Conservation (phyloP, 1,139 yeast species). For the Kodamaea alishanica region DNA sequence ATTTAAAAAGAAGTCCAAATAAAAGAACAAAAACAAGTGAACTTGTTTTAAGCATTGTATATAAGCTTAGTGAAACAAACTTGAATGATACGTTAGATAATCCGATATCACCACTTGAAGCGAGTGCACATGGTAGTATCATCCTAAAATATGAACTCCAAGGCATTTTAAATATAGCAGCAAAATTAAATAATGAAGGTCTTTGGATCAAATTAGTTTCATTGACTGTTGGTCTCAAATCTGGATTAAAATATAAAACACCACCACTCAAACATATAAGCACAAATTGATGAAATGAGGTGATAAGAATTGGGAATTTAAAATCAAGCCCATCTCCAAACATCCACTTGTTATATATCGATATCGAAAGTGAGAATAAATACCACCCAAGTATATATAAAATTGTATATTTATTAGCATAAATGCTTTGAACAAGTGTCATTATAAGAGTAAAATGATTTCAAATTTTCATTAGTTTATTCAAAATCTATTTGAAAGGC, state of each 20-base stretch:
- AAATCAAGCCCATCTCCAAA: conserved; percentile 74
- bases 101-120: conserved; percentile 93
- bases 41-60: conserved; percentile 90
- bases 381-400: conserved; percentile 48
- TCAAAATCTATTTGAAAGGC: not conserved
- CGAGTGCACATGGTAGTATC: conserved; percentile 80
- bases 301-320: conserved; percentile 77
- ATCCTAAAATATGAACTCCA: conserved; percentile 40
- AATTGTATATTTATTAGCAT: conserved; percentile 12
- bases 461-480: too few relatives aligned
- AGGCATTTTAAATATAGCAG: conserved; percentile 19
- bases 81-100: conserved; percentile 81
- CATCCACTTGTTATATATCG: conserved; percentile 98
- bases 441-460: not conserved
- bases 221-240: conserved; percentile 39
- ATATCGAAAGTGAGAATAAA: conserved; percentile 63
- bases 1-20: conserved; percentile 75
- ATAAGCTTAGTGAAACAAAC: conserved; percentile 74
- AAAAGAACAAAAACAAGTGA: conserved; percentile 81
- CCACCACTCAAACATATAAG: conserved; percentile 48
- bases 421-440: conserved; percentile 4
- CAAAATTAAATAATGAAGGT: conserved; percentile 8
- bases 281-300: conserved; percentile 80
- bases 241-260: conserved; percentile 46
- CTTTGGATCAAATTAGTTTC: conserved; percentile 4